Base-by-base conservation (phyloP, 495 filamentous ascomycete species). In the Hyaloscypha variabilis region DNA sequence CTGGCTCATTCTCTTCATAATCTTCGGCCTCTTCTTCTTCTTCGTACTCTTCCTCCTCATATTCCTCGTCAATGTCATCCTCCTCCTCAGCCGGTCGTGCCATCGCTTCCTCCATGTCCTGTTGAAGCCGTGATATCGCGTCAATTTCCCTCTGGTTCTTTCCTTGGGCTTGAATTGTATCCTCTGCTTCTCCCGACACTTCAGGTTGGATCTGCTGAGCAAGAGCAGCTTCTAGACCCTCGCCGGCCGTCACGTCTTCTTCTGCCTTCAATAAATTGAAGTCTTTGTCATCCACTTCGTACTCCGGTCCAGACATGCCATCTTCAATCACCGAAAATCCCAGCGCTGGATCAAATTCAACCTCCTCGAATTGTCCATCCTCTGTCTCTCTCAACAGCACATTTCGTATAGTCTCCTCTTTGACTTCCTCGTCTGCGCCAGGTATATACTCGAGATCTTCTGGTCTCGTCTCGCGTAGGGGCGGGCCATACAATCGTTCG, bases 401-500 rank as follows among this genome's bases (percentile, higher is more conserved):
- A 58, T 72, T 73, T 50, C 68, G 60, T 11, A 67, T 64, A 4
- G 71, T 68, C 29, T 50, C 60, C 17, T 63, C 59, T 1, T 71
- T 39, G 11, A 71, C 66, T 25, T 76, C 77, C 0, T 74, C 71
- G 1, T 72, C 68, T 6, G 70, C 61, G 51, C 69, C 75, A 60
- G 78, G 75, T 8, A 82, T 73, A 67, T 85, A 79, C 13, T 78
- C 82, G 6, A 87, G 77, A 74, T 91, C 88, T 42, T 85, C 83
- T 10, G 82, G 78, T 31, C 67, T 74, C 8, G 85, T 86, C 49
- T 83, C 83, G 57, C 80, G 80, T 67, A 82, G 73, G 26, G 83
- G 92, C 67, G 78, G 82, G 1, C 94, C 95, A 76, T 93, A 98
- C 11, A 97, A 77, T 63, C 92, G 83, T 63, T 89, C 87, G 72